A percentile compares a stretch with the other conserved stretches of the same genome.
These are phyloP conservation scores for Craspedostauros australis DNA, from an alignment of 108 stramenopile genomes.

Conservation along the genomic window DNA sequence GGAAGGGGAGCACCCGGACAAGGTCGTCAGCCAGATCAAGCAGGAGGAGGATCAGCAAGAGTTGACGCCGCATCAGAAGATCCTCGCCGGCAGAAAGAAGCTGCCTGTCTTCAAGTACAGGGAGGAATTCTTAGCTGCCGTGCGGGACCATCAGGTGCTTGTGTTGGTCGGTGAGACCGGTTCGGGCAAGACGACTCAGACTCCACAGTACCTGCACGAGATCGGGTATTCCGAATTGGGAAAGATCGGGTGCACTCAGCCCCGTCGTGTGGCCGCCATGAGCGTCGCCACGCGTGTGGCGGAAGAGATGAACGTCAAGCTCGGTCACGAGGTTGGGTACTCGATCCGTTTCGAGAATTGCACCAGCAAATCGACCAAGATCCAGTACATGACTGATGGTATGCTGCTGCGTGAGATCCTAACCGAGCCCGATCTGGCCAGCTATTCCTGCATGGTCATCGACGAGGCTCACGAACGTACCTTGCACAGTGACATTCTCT, in stretches of 20 bases:
- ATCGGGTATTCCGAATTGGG: constrained; percentile 96
- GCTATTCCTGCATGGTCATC: constrained; percentile 92
- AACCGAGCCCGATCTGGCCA: constrained; percentile 93
- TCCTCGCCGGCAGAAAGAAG: constrained; percentile 81
- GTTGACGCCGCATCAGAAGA: constrained; percentile 87
- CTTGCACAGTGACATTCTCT: constrained; percentile 95
- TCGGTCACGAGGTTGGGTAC: constrained; percentile 98
- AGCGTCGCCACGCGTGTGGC: constrained; percentile 96
- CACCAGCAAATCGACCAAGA: constrained; percentile 85
- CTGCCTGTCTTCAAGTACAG: constrained; percentile 95
- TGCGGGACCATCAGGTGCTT: constrained; percentile 86
- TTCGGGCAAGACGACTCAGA: constrained; percentile 90
- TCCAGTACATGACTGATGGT: constrained; percentile 98
- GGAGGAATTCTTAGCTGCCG: constrained; percentile 88
- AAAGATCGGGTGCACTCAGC: constrained; percentile 97
- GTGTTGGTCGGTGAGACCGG: constrained; percentile 92
- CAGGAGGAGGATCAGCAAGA: constrained; percentile 20
- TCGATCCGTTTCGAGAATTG: constrained; percentile 98
- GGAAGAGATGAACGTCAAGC: constrained; percentile 90
- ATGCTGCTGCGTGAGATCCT: constrained; percentile 97
- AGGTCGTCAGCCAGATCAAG: background rate
- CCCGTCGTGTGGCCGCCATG: constrained; percentile 98
- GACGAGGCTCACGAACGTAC: constrained; percentile 99
- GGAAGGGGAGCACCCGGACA: constrained; percentile 19
- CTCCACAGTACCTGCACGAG: constrained; percentile 96